Evolutionary conservation across 768 basidiomycete genomes (phyloP), one percentile per base, ranked within the genome.

Genomic region (Suillus clintonianus): DNA sequence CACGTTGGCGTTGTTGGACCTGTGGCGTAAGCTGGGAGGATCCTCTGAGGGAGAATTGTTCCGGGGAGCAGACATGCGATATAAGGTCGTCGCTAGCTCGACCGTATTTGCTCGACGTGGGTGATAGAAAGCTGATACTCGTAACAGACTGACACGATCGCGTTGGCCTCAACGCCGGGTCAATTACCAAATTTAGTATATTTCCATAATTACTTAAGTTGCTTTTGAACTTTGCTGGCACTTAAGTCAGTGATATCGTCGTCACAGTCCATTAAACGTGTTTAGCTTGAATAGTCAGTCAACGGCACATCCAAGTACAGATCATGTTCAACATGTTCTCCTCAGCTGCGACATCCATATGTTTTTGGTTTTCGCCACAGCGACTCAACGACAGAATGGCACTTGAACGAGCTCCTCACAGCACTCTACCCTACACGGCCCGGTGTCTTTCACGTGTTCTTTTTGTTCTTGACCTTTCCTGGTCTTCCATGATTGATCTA

Each of bases 1-100:
- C 78, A 82, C 82, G 76, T 79, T 82, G 60, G 64, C 62, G 45
- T 71, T 68, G 55, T 42, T 65, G 58, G 70, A 62, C 60, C 74
- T 70, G 68, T 74, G 73, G 70, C 74, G 76, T 48, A 70, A 69
- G 65, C 62, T 70, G 43, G 68, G 70, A 59, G 64, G 64, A 59
- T 66, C 60, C 69, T 75, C 71, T 66, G 75, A 36, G 22, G 73
- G 60, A 65, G 74, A 65, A 30, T 76, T 50, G 63, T 68, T 70
- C 62, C 66, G 66, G 36, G 42, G 43, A 37, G 62, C 47, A 42
- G 76, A 73, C 75, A 77, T 74, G 65, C 64, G 60, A 60, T 50
- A 62, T 59, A 53, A 62, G 61, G 19, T 55, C 39, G 51, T 34
- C 50, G 27, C 53, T 22, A 11, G 32, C 15, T 43, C 24, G 14